These are phyloP conservation scores for Paramecium sonneborni DNA, from an alignment of 73 alveolate species.

Conservation along the genomic window DNA sequence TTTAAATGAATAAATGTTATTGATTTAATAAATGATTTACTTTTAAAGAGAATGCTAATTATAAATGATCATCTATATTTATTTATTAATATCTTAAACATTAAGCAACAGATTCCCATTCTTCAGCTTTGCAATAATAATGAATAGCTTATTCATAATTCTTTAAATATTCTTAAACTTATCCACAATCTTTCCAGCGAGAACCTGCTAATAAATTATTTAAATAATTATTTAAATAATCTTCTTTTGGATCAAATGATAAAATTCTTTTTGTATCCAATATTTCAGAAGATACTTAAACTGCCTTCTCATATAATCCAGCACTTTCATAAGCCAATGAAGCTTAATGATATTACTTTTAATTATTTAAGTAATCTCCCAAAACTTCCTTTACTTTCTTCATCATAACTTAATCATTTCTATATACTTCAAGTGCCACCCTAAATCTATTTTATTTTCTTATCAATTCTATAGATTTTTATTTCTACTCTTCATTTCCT, in stretches of 20 bases:
- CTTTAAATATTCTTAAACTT: conserved; percentile 43
- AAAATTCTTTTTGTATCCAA: conserved; percentile 58
- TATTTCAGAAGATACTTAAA: conserved; percentile 47
- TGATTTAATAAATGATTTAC: background rate
- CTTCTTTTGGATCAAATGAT: conserved; percentile 3
- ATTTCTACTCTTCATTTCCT: conserved; percentile 56
- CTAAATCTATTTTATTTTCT: conserved; percentile 44
- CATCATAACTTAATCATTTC: conserved; percentile 9
- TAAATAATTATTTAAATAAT: background rate
- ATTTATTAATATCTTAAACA: conserved; percentile 18
- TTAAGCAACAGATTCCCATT: conserved; percentile 33
- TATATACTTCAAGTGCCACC: conserved; percentile 52
- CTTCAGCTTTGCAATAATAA: conserved; percentile 55
- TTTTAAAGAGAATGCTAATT: conserved; percentile 11
- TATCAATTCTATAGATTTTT: conserved; percentile 29
- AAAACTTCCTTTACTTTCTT: conserved; percentile 50
- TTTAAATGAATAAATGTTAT: background rate
- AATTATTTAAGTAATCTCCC: conserved; percentile 52
- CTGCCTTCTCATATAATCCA: conserved; percentile 60
- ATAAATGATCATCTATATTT: background rate
- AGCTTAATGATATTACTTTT: conserved; percentile 55
- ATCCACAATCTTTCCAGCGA: conserved; percentile 51
- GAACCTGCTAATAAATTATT: background rate
- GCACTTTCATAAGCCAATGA: conserved; percentile 62
- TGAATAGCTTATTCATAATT: conserved; percentile 53